Evolutionary conservation across 1,284 basidiomycete species (phyloP).

Genomic region (Cystobasidiaceae sp.): DNA sequence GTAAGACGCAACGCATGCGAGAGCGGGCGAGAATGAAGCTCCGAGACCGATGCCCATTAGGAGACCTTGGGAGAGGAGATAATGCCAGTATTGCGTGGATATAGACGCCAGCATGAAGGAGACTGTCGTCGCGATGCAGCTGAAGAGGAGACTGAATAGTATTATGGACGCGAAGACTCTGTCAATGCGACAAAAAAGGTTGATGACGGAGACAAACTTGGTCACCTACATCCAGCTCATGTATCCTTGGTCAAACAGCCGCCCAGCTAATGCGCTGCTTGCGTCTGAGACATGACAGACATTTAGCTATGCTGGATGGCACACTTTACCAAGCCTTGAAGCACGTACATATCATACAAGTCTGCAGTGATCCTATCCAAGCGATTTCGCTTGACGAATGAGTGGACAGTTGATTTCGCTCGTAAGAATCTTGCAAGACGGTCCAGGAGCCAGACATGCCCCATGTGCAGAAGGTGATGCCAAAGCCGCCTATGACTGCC

Average conservation of each 20-base stretch:
- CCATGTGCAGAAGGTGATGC: conserved; percentile 22
- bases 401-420: background rate
- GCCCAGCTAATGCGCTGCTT: conserved; percentile 10
- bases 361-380: conserved; percentile 25
- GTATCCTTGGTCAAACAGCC: conserved; percentile 19
- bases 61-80: conserved; percentile 23
- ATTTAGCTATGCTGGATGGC: too few species aligned
- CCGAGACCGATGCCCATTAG: conserved; percentile 25
- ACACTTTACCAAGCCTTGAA: too few species aligned
- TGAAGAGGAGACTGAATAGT: conserved; percentile 5
- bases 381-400: conserved; percentile 15
- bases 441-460: conserved; percentile 18
- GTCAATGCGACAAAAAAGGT: background rate
- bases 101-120: conserved; percentile 30
- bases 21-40: conserved; percentile 5
- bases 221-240: conserved; percentile 16
- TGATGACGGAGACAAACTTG: background rate
- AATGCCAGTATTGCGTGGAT: conserved; percentile 30
- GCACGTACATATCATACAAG: conserved; percentile 28
- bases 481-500: conserved; percentile 23
- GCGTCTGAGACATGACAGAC: too few species aligned
- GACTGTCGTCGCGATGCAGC: conserved; percentile 4
- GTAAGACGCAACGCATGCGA: conserved; percentile 29
- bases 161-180: background rate
- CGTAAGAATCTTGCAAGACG: conserved; percentile 9